A percentile compares a stretch with the other conserved stretches of the same genome.
phyloP scores from a whole-genome alignment of 441 rosid species.

The Arabidopsis lyrata region DNA sequence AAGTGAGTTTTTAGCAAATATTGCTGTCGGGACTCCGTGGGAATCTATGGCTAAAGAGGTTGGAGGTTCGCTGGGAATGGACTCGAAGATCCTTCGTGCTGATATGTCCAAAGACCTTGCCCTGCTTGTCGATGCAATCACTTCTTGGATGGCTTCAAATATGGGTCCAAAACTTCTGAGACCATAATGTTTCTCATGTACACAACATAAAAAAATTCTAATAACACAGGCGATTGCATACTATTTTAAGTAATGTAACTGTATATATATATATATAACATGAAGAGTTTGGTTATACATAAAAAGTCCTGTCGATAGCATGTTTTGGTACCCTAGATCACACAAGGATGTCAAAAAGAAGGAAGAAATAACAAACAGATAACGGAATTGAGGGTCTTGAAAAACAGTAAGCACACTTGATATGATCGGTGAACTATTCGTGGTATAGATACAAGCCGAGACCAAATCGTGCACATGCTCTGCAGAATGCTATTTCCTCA shows the following conservation, averaged over 20 bases:
- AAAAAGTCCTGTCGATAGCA: constrained; percentile 7
- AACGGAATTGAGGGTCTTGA: constrained; percentile 12
- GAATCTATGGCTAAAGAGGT: constrained; percentile 93
- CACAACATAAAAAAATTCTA: background rate
- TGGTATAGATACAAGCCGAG: constrained; percentile 96
- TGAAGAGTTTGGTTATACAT: constrained; percentile 8
- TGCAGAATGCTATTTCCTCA: constrained; percentile 95
- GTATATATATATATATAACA: background rate
- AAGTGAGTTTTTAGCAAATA: constrained; percentile 76
- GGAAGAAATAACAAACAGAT: background rate
- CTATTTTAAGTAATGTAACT: background rate
- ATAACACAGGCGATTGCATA: constrained; percentile 5
- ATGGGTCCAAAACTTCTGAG: constrained; percentile 60
- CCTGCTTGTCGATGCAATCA: constrained; percentile 67
- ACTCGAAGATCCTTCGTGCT: constrained; percentile 67
- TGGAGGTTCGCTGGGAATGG: constrained; percentile 72
- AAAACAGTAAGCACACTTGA: constrained; percentile 1
- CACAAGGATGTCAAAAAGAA: background rate
- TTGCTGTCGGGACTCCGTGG: constrained; percentile 93
- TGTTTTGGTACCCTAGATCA: constrained; percentile 5
- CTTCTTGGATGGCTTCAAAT: constrained; percentile 86
- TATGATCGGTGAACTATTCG: constrained; percentile 53
- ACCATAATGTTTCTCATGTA: constrained; percentile 44
- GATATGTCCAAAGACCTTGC: constrained; percentile 72
- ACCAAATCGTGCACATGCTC: constrained; percentile 94